Base-by-base conservation (phyloP, 2,329 filamentous ascomycete species). In the Monosporascus cannonballus region DNA sequence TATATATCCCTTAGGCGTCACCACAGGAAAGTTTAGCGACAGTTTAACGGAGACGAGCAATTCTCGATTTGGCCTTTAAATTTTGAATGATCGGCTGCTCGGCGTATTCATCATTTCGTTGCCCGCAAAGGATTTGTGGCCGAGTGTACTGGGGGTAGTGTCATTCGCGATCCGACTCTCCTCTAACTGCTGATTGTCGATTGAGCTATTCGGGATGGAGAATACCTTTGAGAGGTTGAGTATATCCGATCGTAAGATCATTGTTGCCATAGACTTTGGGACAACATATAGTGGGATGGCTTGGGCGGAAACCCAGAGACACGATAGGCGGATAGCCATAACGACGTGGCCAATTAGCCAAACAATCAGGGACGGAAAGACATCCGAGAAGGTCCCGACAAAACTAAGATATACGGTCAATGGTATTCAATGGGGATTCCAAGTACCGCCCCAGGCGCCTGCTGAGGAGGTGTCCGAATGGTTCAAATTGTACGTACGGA, bases 231-330 rank as follows among this genome's bases (percentile, higher is more conserved):
- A 46, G 42, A 27, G 15, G 3, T n/a, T 46, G 24, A 27, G 22
- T 17, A 46, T 46, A 3, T 25, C 42, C 42, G 51, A 47, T 15
- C 47, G 37, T 11, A 75, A 70, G 61, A 73, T 80, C 55, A 71
- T 80, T 49, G 71, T 80, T 56, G 78, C 75, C 20, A 76, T 81
- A 54, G 78, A 81, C 60, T 81, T 81, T 58, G 78, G 79, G 25
- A 81, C 78, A 14, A 82, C 79, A 4, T 81, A 76, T 61, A 79
- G 77, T 15, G 78, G 77, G 30, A 69, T 80, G n/a, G 76, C 76
- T 30, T 81, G 76, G 75, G 73, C 73, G 42, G 71, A 76, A 54
- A 74, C 74, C 2, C 57, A 71, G 48, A 54, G 71, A 52, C 68
- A 71, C 14, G 71, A 76, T 57, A 65, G 71, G 44, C 69, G 71